Evolutionary conservation across 1,284 basidiomycete species (phyloP), one percentile per base, ranked within the genome.

Genomic region (Termitomyces sp.): DNA sequence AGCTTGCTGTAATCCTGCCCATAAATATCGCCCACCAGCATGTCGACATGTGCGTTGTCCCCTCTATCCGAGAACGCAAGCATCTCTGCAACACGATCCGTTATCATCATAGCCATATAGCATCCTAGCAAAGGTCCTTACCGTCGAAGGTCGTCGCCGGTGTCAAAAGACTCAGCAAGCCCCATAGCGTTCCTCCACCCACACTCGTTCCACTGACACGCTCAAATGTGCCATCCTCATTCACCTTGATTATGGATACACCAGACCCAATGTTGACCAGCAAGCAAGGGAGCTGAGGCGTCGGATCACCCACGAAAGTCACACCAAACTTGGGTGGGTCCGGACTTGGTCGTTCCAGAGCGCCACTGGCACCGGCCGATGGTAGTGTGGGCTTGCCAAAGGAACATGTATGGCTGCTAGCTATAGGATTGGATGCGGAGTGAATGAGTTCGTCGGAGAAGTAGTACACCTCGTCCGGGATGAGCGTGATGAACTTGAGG

Each of bases 151-250:
- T 91, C 46, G 83, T 89, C n/a, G 97, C 97, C 45, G 94, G 92
- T 19, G 97, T 99, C 60, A 99, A 75, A 56, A 99, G 72, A 66
- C 92, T 96, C 53, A 99, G 74, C 62, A 99, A 71, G 19, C 97
- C 97, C 97, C 97, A 99, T 17, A 99, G 76, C n/a, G 97, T 99
- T 36, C 96, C 97, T n/a, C 97, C 97, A 43, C 97, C 97, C 46
- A 99, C 73, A 73, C 92, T 95, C 42, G 97, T 99, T 26, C 97
- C 97, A 61, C 92, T 95, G 44, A 99, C 92, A 65, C 97, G 90
- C 76, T 99, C 97, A 68, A 91, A 99, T 59, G 81, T 86, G 24
- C 97, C 97, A 68, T 94, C 91, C 63, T 92, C 94, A 67, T 98
- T 94, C 3, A 99, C 92, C 72, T 92, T 94, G 77, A 99, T 94